A percentile compares a stretch with the other conserved stretches of the same genome.
These are phyloP conservation scores for Botryotinia narcissicola DNA, from an alignment of 2,329 filamentous ascomycete genomes.

Conservation along the genomic window DNA sequence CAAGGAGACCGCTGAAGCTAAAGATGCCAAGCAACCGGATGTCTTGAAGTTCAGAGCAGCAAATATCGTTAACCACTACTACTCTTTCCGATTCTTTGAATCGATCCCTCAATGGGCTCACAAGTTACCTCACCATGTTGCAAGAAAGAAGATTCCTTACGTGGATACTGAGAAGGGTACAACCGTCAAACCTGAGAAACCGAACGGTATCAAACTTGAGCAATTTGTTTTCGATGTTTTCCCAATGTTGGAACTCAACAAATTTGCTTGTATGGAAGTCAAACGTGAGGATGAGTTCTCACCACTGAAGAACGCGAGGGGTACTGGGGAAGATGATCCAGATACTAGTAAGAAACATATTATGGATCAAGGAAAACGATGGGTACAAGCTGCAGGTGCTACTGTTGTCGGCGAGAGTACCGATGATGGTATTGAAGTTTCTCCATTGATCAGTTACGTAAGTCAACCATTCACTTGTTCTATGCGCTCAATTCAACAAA, in stretches of 20 bases:
- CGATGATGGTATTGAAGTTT: slow-evolving; percentile 78
- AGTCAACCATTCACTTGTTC: slow-evolving; percentile 44
- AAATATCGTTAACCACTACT: slow-evolving; percentile 99
- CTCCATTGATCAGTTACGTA: slow-evolving; percentile 93
- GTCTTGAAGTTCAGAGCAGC: slow-evolving; percentile 94
- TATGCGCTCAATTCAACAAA: slow-evolving; percentile 23
- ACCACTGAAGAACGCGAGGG: slow-evolving; percentile 84
- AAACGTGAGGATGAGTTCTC: slow-evolving; percentile 97
- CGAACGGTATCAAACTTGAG: slow-evolving; percentile 98
- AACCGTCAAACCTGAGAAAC: slow-evolving; percentile 84
- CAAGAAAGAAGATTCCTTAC: slow-evolving; percentile 96
- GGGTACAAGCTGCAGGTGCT: slow-evolving; percentile 77
- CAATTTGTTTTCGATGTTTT: slow-evolving; percentile 99
- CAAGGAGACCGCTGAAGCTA: slow-evolving; percentile 80
- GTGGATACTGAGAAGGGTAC: slow-evolving; percentile 74
- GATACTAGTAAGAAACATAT: slow-evolving; percentile 92
- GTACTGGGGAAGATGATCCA: slow-evolving; percentile 87
- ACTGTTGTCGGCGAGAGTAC: slow-evolving; percentile 63
- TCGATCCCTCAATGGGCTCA: slow-evolving; percentile 83
- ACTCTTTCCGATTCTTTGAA: slow-evolving; percentile 90
- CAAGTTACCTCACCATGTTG: slow-evolving; percentile 90
- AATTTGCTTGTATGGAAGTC: slow-evolving; percentile 96
- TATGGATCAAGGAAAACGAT: slow-evolving; percentile 83
- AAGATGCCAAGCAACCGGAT: slow-evolving; percentile 74
- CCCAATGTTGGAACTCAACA: slow-evolving; percentile 77